These are phyloP conservation scores for Boletus pseudo-olivaceus DNA, from an alignment of 768 basidiomycete species.

Conservation along the genomic window DNA sequence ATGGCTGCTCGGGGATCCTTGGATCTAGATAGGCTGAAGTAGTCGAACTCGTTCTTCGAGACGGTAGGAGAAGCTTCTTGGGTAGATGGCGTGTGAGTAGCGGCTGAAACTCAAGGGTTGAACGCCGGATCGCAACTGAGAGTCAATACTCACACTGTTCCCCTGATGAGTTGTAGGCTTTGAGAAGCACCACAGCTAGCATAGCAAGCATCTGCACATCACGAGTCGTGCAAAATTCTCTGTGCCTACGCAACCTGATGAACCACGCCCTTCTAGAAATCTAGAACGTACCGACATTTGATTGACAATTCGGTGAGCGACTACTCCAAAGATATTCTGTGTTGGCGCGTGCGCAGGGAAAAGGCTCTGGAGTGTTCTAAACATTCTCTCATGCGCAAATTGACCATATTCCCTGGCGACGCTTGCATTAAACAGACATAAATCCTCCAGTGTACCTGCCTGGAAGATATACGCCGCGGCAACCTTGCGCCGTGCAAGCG, in stretches of 20 bases:
- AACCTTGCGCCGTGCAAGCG: slow-evolving; percentile 47
- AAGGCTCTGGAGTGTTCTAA: slow-evolving; percentile 51
- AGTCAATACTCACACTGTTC: slow-evolving; percentile 14
- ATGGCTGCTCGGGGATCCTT: slow-evolving; percentile 38
- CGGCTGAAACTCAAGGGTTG: not conserved
- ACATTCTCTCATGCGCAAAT: slow-evolving; percentile 68
- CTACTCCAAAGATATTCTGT: slow-evolving; percentile 26
- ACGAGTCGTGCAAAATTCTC: slow-evolving; percentile 43
- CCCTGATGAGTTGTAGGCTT: slow-evolving; percentile 28
- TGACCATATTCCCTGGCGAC: slow-evolving; percentile 58
- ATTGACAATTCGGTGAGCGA: slow-evolving; percentile 38
- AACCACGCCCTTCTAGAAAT: not conserved
- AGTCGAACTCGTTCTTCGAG: slow-evolving; percentile 44
- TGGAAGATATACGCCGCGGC: slow-evolving; percentile 62
- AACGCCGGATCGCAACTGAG: not conserved
- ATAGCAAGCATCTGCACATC: slow-evolving; percentile 84
- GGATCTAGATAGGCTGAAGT: slow-evolving; percentile 48
- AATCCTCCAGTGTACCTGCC: slow-evolving; percentile 36
- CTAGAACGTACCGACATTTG: slow-evolving; percentile 44
- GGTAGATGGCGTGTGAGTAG: slow-evolving; percentile 13
- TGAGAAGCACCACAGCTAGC: slow-evolving; percentile 64
- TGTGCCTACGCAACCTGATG: slow-evolving; percentile 34
- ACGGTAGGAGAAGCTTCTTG: slow-evolving; percentile 15
- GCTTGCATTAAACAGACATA: slow-evolving; percentile 59
- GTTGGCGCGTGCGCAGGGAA: slow-evolving; percentile 32